Evolutionary conservation across 108 stramenopile species (phyloP).

Genomic region (Cyclotella sp.): DNA sequence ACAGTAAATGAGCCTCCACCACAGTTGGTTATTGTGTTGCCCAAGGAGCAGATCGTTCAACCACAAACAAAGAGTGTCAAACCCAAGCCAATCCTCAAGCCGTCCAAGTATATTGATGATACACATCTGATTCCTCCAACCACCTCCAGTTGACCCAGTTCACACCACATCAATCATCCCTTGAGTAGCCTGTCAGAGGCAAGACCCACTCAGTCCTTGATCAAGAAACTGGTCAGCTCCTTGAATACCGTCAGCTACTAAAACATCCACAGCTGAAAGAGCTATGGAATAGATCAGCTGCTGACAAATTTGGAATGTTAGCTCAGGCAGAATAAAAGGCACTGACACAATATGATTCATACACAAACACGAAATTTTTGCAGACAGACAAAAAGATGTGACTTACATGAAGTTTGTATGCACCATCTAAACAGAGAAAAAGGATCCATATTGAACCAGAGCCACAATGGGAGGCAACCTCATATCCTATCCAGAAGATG

Average conservation of each 20-base stretch:
- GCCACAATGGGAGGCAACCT: constrained; percentile 20
- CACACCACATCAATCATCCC: neutral
- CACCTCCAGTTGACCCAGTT: too few relatives aligned
- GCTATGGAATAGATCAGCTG: constrained; percentile 13
- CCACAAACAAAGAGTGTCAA: neutral
- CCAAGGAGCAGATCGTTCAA: too few relatives aligned
- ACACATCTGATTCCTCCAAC: neutral
- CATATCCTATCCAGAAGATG: constrained; percentile 32
- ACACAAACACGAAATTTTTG: constrained; percentile 30
- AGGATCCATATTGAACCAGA: too few relatives aligned
- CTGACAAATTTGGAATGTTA: constrained; percentile 23
- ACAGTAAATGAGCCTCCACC: neutral
- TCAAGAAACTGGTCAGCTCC: too few relatives aligned
- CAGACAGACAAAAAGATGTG: constrained; percentile 31
- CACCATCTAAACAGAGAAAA: too few relatives aligned
- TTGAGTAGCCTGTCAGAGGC: neutral
- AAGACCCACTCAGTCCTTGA: constrained; percentile 24
- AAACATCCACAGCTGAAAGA: constrained; percentile 10
- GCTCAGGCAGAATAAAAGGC: constrained; percentile 17
- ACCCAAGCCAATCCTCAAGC: too few relatives aligned
- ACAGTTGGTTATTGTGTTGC: constrained; percentile 23
- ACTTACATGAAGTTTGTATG: too few relatives aligned
- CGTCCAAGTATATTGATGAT: constrained; percentile 15
- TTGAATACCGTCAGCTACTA: too few relatives aligned
- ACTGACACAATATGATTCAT: constrained; percentile 34